Conservation (phyloP, 2,329 filamentous ascomycete genomes). For the Juglanconis oblonga region DNA sequence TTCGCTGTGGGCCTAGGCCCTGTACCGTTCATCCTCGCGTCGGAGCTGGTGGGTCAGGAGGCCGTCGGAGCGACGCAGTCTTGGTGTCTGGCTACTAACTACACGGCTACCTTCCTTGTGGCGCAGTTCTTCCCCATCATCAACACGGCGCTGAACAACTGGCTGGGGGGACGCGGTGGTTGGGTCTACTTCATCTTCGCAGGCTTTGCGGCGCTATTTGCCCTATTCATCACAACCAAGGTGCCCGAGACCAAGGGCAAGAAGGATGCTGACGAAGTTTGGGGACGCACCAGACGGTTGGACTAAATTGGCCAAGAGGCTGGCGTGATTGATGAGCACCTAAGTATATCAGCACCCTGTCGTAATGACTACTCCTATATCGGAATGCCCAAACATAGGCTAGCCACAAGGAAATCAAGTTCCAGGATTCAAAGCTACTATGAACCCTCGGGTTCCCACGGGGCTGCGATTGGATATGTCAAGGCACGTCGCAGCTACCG, state of each 20-base stretch:
- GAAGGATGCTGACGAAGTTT: slow-evolving; percentile 83
- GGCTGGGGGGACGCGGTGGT: slow-evolving; percentile 62
- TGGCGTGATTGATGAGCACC: not conserved
- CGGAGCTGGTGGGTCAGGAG: slow-evolving; percentile 85
- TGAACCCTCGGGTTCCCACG: not conserved
- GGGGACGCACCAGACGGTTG: slow-evolving; percentile 63
- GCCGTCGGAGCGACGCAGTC: slow-evolving; percentile 90
- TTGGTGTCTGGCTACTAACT: slow-evolving; percentile 83
- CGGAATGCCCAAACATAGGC: no score
- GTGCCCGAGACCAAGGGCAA: slow-evolving; percentile 91
- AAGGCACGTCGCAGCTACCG: no score
- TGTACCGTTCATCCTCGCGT: slow-evolving; percentile 90
- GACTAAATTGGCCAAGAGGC: slow-evolving; percentile 35
- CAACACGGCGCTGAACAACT: slow-evolving; percentile 66
- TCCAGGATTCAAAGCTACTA: not conserved
- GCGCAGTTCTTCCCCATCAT: slow-evolving; percentile 93
- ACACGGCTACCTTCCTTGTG: slow-evolving; percentile 85
- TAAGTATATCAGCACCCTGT: not conserved
- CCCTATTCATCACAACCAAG: slow-evolving; percentile 66
- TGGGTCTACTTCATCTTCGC: slow-evolving; percentile 94
- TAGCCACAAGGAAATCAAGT: no score
- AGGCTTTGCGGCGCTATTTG: slow-evolving; percentile 65
- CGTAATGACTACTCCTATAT: not conserved
- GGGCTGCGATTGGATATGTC: no score
- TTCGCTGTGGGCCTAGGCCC: slow-evolving; percentile 91